These are phyloP conservation scores for Aspergillus cristatus DNA, from an alignment of 495 filamentous ascomycete genomes.

Conservation along the genomic window DNA sequence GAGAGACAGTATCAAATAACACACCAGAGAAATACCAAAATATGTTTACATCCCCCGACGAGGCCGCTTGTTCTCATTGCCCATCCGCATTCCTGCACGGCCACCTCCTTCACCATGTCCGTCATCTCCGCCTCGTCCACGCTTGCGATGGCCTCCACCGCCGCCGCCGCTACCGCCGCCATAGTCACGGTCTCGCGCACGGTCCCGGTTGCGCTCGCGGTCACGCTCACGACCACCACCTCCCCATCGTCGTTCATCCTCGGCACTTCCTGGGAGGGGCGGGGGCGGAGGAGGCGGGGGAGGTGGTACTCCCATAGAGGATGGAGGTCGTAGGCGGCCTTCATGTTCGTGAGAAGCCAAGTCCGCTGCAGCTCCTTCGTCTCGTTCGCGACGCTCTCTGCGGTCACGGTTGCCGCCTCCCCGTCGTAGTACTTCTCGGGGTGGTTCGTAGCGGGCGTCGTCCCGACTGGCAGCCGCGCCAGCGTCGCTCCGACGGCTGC, in stretches of 20 bases:
- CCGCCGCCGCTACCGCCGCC: conserved; percentile 23
- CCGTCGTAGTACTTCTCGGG: conserved; percentile 27
- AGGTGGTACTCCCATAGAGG: conserved; percentile 26
- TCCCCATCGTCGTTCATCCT: conserved; percentile 31
- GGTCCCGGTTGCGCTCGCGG: conserved; percentile 33
- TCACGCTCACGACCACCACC: conserved; percentile 34
- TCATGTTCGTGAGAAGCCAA: conserved; percentile 22
- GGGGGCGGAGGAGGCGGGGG: conserved; percentile 25
- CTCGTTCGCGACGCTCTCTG: conserved; percentile 32
- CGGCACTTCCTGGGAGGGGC: conserved; percentile 10
- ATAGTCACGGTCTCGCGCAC: conserved; percentile 31
- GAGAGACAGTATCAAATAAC: not conserved
- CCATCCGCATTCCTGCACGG: conserved; percentile 29
- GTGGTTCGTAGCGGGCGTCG: not conserved
- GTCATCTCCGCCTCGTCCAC: conserved; percentile 24
- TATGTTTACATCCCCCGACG: conserved; percentile 23
- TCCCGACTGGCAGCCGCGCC: conserved; percentile 26
- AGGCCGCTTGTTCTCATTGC: conserved; percentile 36
- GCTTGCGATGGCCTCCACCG: conserved; percentile 29
- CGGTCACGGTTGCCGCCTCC: conserved; percentile 27
- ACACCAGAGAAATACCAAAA: not conserved
- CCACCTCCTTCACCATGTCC: conserved; percentile 23
- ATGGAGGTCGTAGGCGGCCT: conserved; percentile 32
- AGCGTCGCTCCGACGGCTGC: conserved; percentile 29
- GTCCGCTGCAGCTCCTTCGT: conserved; percentile 15